Base-by-base conservation (phyloP, 331 rosid genomes). In the Telfairia occidentalis region DNA sequence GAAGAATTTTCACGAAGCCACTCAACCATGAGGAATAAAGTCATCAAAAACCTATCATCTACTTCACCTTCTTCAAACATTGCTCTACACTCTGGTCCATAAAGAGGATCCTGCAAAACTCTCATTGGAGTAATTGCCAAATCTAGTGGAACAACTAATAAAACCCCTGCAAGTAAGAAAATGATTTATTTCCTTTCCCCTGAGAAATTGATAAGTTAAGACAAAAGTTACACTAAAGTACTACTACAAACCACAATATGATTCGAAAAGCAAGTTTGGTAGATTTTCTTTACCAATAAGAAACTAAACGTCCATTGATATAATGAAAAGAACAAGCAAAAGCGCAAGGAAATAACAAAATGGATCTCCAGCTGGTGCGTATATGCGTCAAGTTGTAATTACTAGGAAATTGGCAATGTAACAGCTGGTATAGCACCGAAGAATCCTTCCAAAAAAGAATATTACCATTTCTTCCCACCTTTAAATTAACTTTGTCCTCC, bases 101-200 rank as follows among this genome's bases (percentile, higher is more conserved):
- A 72, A 77, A 90, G 84, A 76, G 96, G 89, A 78, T 94, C 96
- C 90, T 94, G 97, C 89, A 94, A 75, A 50, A 91, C 98, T 83
- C 97, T 84, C 98, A 94, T 94, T 4, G 98, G 98, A 78, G 98
- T 92, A 75, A 94, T 91, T 66, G 97, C 96, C 53, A 94, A 85
- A 83, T 88, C 89, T 24, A 94, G 84, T 30, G 96, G 97, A 76
- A 91, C 98, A 78, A 91, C 96, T 83, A 89, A 79, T 57, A 87
- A 57, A 81, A 94, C 83, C 73, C 89, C 98, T 94, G 88, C 69
- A 53, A 72, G 26, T 34, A 71, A 72, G 45, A 59, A 80, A 29
- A 10, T 28, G 3, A 45, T 10, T 45, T 32, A 76, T 57, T 57
- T 82, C 76, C 73, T 72, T 46, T 46, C 45, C 32, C 72, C 10